phyloP scores from a whole-genome alignment of 2,329 filamentous ascomycete genomes.

The Fusarium secorum region DNA sequence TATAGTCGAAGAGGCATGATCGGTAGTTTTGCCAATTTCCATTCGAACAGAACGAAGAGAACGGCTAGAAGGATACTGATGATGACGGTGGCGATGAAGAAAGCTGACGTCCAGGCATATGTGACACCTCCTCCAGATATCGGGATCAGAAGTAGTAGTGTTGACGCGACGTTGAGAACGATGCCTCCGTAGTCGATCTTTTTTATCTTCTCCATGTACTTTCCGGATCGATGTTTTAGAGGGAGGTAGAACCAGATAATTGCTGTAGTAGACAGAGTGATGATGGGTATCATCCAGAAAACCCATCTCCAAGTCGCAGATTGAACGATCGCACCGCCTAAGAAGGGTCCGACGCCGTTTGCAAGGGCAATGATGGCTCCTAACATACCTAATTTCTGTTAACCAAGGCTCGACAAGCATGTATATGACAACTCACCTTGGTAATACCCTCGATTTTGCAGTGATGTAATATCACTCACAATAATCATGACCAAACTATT shows the following conservation, averaged over 20 bases:
- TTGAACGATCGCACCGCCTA: neutral
- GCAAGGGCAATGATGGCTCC: neutral
- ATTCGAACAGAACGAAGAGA: neutral
- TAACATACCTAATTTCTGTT: neutral
- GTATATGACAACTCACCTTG: too few species aligned
- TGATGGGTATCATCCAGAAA: neutral
- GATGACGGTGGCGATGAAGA: neutral
- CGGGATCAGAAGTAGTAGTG: neutral
- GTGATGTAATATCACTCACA: conserved; percentile 48
- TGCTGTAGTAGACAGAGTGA: neutral
- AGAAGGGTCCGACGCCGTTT: neutral
- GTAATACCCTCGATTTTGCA: neutral
- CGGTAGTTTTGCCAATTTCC: neutral
- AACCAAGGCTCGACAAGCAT: too few species aligned
- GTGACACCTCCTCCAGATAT: neutral
- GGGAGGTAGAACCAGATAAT: neutral
- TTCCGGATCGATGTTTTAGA: neutral
- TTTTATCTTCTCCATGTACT: neutral
- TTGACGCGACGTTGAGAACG: neutral
- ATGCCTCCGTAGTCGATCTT: neutral
- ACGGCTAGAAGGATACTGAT: neutral
- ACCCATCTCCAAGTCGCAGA: neutral
- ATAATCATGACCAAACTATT: conserved; percentile 49
- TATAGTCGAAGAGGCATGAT: neutral
- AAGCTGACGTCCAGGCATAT: neutral